These are phyloP conservation scores for Botrytis sinoallii DNA, from an alignment of 2,329 filamentous ascomycete species.

Conservation along the genomic window DNA sequence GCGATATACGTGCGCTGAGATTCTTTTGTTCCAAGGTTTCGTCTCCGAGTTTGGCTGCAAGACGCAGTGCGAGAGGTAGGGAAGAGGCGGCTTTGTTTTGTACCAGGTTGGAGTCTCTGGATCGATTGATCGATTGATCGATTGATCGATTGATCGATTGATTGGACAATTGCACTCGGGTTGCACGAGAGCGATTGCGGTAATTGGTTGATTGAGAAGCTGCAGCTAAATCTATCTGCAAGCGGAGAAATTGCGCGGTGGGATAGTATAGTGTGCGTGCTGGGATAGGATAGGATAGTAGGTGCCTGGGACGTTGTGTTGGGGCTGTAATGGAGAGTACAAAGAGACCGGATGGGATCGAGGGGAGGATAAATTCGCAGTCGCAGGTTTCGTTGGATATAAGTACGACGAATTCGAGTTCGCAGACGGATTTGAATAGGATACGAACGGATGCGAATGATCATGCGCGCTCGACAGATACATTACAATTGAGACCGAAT, in stretches of 20 bases:
- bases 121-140: not conserved
- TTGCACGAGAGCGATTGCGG: not conserved
- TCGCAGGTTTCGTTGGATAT: not conserved
- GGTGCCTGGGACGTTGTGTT: not conserved
- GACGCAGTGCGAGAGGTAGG: not conserved
- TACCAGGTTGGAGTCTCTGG: not conserved
- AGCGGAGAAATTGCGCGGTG: conserved; percentile 11
- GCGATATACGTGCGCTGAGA: not conserved
- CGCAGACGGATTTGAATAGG: not conserved
- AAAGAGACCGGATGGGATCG: not conserved
- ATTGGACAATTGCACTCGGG: not conserved
- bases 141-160: not conserved
- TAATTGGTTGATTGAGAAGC: not conserved
- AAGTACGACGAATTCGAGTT: not conserved
- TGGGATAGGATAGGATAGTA: not conserved
- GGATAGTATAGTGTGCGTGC: not conserved
- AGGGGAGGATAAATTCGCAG: not conserved
- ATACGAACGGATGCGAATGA: not conserved
- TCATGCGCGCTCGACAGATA: not conserved
- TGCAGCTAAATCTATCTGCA: not conserved
- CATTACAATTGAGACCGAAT: not conserved
- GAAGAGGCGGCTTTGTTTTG: not conserved
- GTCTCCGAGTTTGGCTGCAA: not conserved
- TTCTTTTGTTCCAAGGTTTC: not conserved
- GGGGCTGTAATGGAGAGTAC: not conserved